phyloP scores from a whole-genome alignment of 169 alveolate species.

The Cytauxzoon felis region DNA sequence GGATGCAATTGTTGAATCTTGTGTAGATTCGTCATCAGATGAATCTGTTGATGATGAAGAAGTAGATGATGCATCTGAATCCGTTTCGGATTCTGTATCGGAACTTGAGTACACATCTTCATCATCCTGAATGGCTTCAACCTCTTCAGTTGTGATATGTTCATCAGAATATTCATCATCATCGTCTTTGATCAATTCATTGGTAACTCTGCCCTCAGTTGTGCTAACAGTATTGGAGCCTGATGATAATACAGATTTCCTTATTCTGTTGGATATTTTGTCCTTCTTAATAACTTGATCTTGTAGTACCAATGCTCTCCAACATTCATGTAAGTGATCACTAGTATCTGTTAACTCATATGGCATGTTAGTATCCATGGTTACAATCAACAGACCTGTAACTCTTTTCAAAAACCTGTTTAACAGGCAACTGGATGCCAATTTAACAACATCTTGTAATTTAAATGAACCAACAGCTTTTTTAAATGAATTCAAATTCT shows the following conservation, averaged over 20 bases:
- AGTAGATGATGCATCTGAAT: constrained; percentile 7
- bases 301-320: constrained; percentile 43
- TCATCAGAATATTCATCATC: constrained; percentile 35
- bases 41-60: constrained; percentile 3
- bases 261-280: constrained; percentile 36
- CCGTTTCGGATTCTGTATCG: background rate
- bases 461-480: constrained; percentile 36
- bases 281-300: constrained; percentile 37
- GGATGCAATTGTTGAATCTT: constrained; percentile 20
- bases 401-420: constrained; percentile 34
- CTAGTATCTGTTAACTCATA: constrained; percentile 44
- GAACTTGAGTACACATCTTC: background rate
- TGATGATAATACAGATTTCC: constrained; percentile 33
- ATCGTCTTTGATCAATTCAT: constrained; percentile 8
- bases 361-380: constrained; percentile 54
- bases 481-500: constrained; percentile 71
- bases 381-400: constrained; percentile 45
- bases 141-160: constrained; percentile 63
- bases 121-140: constrained; percentile 69
- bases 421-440: constrained; percentile 41
- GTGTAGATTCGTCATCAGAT: constrained; percentile 1
- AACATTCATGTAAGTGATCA: constrained; percentile 50
- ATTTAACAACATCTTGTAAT: constrained; percentile 14
- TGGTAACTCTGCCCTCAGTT: constrained; percentile 4
- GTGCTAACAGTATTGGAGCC: too few species aligned